phyloP scores from a whole-genome alignment of 2,329 filamentous ascomycete genomes.

The Cordyceps cateniannulata region DNA sequence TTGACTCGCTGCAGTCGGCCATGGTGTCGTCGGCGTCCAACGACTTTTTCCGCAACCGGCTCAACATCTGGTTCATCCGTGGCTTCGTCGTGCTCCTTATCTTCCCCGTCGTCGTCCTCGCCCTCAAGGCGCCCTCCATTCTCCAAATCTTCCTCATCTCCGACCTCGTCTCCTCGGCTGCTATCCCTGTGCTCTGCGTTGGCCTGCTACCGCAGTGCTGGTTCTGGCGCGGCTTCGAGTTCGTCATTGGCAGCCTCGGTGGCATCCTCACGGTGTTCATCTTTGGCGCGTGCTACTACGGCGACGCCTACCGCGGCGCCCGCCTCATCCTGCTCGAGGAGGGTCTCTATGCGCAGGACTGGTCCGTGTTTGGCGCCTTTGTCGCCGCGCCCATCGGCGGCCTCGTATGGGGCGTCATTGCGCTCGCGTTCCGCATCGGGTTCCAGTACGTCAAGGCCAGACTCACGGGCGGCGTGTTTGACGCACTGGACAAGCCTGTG shows the following conservation, averaged over 20 bases:
- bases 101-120: conserved; percentile 66
- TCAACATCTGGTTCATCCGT: conserved; percentile 70
- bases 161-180: conserved; percentile 69
- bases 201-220: conserved; percentile 64
- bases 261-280: conserved; percentile 75
- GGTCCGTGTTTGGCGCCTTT: conserved; percentile 78
- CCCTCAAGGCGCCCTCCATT: conserved; percentile 66
- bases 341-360: conserved; percentile 70
- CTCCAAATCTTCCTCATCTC: conserved; percentile 79
- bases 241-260: conserved; percentile 69
- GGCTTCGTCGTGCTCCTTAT: conserved; percentile 64
- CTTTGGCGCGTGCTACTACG: conserved; percentile 74
- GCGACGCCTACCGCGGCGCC: conserved; percentile 54
- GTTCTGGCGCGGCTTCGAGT: conserved; percentile 76
- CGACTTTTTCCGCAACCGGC: conserved; percentile 75
- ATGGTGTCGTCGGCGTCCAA: conserved; percentile 83
- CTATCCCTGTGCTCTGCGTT: conserved; percentile 68
- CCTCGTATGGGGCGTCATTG: conserved; percentile 62
- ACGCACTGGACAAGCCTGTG: conserved; percentile 55
- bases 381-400: conserved; percentile 73
- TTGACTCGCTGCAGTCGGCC: conserved; percentile 74
- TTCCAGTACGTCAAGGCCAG: conserved; percentile 54
- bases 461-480: conserved; percentile 54
- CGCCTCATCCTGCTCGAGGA: conserved; percentile 65
- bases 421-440: conserved; percentile 52